These are phyloP conservation scores for Lodderomyces pseudojiufengensis DNA, from an alignment of 1,139 yeast genomes.

Conservation along the genomic window DNA sequence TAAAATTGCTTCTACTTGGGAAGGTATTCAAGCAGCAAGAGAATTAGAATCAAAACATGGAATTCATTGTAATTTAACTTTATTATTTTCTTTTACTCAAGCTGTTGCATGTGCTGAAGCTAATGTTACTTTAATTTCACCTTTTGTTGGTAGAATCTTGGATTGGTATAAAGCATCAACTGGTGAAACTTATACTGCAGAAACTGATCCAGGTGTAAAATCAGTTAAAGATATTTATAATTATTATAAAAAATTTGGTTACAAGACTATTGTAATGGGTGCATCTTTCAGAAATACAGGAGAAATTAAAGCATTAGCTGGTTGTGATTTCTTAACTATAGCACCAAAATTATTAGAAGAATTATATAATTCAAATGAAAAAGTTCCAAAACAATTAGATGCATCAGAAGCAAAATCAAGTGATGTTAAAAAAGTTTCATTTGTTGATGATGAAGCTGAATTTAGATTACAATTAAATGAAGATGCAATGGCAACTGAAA, in stretches of 20 bases:
- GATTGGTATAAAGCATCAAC: constrained; percentile 98
- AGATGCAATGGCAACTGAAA: constrained; percentile 98
- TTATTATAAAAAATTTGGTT: constrained; percentile 96
- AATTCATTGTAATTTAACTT: constrained; percentile 92
- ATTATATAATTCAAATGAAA: constrained; percentile 70
- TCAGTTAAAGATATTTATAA: constrained; percentile 87
- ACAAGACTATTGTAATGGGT: constrained; percentile 99
- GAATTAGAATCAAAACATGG: constrained; percentile 89
- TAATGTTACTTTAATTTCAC: constrained; percentile 90
- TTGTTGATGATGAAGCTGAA: constrained; percentile 77
- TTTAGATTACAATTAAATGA: constrained; percentile 93
- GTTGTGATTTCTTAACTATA: constrained; percentile 94
- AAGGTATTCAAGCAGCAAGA: constrained; percentile 98
- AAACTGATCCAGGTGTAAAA: constrained; percentile 91
- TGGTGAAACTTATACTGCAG: constrained; percentile 79
- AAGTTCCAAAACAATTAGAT: constrained; percentile 79
- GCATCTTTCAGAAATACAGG: constrained; percentile 98
- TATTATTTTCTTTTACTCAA: constrained; percentile 91
- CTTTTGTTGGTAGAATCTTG: constrained; percentile 98
- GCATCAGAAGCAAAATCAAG: constrained; percentile 50
- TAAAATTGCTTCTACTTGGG: constrained; percentile 98
- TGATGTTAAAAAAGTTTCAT: constrained; percentile 69
- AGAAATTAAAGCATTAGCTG: constrained; percentile 96
- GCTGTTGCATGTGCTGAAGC: constrained; percentile 99
- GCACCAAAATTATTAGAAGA: constrained; percentile 92